A percentile compares a stretch with the other conserved stretches of the same genome.
Conservation (phyloP, 352 stramenopile species). For the Globisporangium recalcitrans region DNA sequence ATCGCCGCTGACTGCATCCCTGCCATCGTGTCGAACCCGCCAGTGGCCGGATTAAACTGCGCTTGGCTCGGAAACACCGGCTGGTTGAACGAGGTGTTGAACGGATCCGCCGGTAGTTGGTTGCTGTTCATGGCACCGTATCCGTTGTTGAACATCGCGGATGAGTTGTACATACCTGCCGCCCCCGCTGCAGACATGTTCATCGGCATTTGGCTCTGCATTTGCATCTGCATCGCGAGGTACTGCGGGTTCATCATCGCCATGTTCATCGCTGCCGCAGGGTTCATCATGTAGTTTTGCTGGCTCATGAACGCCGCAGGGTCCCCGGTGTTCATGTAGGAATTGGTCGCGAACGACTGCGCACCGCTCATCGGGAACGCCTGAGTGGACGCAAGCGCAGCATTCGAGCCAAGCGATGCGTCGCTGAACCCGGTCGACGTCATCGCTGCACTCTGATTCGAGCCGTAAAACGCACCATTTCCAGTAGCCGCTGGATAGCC, state of each 20-base stretch:
- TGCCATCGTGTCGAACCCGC: conserved; percentile 24
- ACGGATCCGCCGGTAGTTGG: conserved; percentile 55
- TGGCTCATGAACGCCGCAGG: conserved; percentile 29
- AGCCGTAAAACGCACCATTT: conserved; percentile 10
- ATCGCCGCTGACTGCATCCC: conserved; percentile 41
- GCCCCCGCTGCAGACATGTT: conserved; percentile 25
- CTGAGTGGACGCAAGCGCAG: conserved; percentile 16
- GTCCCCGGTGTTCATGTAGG: conserved; percentile 33
- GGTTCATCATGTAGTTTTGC: conserved; percentile 45
- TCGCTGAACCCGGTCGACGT: conserved; percentile 19
- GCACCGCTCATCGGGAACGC: conserved; percentile 29
- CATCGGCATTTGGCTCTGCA: conserved; percentile 45
- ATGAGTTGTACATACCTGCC: conserved; percentile 36
- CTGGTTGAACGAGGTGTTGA: conserved; percentile 52
- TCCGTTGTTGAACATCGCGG: conserved; percentile 24
- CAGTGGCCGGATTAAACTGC: conserved; percentile 15
- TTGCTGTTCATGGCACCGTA: conserved; percentile 26
- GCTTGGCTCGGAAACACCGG: conserved; percentile 29
- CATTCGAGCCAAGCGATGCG: conserved; percentile 17
- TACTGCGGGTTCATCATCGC: conserved; percentile 57
- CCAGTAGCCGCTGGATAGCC: neutral
- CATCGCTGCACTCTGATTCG: conserved; percentile 12
- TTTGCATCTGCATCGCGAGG: conserved; percentile 51
- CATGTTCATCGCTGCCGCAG: conserved; percentile 18
- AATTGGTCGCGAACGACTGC: conserved; percentile 31